Percentiles rank a stretch among this genome's conserved stretches.
phyloP scores from a whole-genome alignment of 345 rosid genomes.

The Salix viminalis region DNA sequence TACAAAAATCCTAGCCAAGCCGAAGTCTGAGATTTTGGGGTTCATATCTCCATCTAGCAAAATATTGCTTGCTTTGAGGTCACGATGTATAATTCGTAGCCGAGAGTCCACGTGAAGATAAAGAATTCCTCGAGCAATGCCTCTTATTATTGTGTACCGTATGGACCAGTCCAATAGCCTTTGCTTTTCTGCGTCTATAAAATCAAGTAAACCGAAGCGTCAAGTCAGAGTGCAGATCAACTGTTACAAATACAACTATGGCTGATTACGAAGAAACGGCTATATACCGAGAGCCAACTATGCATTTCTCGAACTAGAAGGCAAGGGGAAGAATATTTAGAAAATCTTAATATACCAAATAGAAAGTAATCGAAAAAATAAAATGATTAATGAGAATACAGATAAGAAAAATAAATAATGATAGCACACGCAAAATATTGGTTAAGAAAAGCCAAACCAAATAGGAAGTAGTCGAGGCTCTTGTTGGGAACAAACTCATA shows the following conservation, averaged over 20 bases:
- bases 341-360: neutral
- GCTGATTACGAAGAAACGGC: neutral
- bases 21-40: conserved; percentile 25
- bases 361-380: no score
- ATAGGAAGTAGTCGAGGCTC: no score
- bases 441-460: no score
- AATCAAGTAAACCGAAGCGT: neutral
- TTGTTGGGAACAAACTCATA: no score
- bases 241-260: neutral
- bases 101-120: conserved; percentile 26
- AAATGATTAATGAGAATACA: no score
- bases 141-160: conserved; percentile 17
- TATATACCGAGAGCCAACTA: no score
- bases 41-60: conserved; percentile 22
- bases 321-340: neutral
- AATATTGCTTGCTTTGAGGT: conserved; percentile 24
- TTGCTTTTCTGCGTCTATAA: conserved; percentile 9
- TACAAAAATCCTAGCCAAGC: conserved; percentile 24
- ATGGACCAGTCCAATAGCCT: conserved; percentile 11
- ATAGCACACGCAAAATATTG: no score
- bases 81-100: conserved; percentile 20
- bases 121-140: conserved; percentile 23
- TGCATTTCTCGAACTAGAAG: neutral
- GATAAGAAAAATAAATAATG: no score
- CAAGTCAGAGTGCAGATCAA: neutral